phyloP scores from a whole-genome alignment of 2,329 filamentous ascomycete species.

The Ceratocystis cubensis region DNA sequence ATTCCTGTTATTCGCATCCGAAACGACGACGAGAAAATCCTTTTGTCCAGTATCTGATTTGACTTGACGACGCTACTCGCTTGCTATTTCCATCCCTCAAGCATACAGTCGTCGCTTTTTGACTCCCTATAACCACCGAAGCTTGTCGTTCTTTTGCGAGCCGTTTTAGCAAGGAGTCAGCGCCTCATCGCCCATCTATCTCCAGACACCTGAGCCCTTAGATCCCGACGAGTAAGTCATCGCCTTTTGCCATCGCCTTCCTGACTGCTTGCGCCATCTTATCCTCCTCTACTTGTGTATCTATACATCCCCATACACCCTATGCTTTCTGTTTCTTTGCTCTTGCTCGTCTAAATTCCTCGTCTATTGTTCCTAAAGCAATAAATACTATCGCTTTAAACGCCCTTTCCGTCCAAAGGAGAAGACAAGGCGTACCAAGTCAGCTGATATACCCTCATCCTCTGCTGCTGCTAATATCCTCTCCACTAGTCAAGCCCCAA shows the following conservation, averaged over 20 bases:
- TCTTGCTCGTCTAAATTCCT: neutral
- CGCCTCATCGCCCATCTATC: neutral
- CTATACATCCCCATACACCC: neutral
- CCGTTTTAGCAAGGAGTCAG: neutral
- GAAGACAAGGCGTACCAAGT: neutral
- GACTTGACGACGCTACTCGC: neutral
- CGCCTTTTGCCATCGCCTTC: neutral
- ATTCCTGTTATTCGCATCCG: neutral
- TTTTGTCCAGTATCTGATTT: neutral
- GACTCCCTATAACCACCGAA: neutral
- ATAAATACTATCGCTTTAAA: neutral
- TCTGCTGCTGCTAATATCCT: neutral
- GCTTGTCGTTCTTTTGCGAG: neutral
- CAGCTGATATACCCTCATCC: neutral
- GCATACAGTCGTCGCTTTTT: neutral
- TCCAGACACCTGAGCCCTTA: too few species aligned
- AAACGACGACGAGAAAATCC: neutral
- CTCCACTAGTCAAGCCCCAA: neutral
- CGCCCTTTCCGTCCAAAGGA: neutral
- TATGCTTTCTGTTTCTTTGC: neutral
- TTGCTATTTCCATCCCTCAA: neutral
- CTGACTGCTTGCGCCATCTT: neutral
- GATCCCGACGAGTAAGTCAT: neutral
- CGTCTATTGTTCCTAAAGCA: neutral
- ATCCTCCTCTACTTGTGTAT: neutral